Base-by-base conservation (phyloP, 2,329 filamentous ascomycete genomes). In the Nigrospora sphaerica region DNA sequence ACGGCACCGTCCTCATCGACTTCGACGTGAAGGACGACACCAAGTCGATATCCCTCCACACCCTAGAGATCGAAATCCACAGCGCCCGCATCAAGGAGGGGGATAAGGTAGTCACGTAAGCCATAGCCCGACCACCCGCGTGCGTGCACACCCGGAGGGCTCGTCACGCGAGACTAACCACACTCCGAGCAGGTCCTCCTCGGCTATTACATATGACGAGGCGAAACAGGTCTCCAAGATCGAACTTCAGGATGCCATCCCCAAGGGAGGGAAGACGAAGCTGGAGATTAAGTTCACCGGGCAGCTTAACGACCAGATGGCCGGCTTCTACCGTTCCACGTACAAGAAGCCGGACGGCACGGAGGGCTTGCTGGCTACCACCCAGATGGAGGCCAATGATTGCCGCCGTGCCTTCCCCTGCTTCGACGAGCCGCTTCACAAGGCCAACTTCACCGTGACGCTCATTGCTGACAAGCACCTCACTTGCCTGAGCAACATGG, bases 401-500 rank as follows among this genome's bases (percentile, higher is more conserved):
- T 91, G 89, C 51, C 81, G 92, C 58, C 80, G 91, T 57, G 90
- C 92, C 7, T 95, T 97, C 71, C 92, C 92, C 38, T 96, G 92
- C 70, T 96, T 96, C 65, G 92, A 97, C 62, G 93, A 97, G 72
- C 92, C 92, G 28, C 85, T 89, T 23, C 77, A 97, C 56, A 97
- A 97, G 75, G 88, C 92, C 35, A 85, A 86, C 54, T 97, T 95
- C 69, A 92, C 88, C 31, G 82, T 96, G 52, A 95, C 91, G 0
- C 76, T 97, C 56, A 78, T 97, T 57, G 90, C 92, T 6, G 91
- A 96, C 67, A 88, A 95, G 72, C 75, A 88, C 59, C 70, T 95
- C 69, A 95, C 91, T 12, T 96, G 92, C 62, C 68, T 97, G 62
- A 95, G 90, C 71, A 97, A 97, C 70, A 97, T 97, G 92, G 89